Percentiles rank a stretch among this genome's conserved stretches.
These are phyloP conservation scores for Gamsiella multidivaricata DNA, from an alignment of 192 early-diverging fungal genomes.

Conservation along the genomic window DNA sequence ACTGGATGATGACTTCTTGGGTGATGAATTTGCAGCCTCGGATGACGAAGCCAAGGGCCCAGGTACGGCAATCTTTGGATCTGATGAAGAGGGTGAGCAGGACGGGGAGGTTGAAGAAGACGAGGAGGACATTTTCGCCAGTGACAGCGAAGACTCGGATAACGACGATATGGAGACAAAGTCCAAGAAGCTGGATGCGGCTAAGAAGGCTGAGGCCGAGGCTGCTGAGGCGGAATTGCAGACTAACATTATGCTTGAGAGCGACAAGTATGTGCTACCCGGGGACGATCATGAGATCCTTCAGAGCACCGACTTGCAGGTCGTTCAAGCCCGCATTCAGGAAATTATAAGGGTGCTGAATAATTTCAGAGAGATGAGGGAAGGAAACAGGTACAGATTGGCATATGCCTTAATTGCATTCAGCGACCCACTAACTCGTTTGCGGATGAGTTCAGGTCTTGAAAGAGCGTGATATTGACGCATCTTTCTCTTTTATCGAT, in stretches of 20 bases:
- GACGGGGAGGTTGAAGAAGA: constrained; percentile 47
- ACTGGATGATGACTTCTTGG: constrained; percentile 52
- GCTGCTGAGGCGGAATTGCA: constrained; percentile 77
- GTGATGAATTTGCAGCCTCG: constrained; percentile 56
- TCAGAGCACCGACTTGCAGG: constrained; percentile 72
- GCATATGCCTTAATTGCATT: too few relatives aligned
- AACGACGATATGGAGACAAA: constrained; percentile 81
- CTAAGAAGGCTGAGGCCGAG: constrained; percentile 75
- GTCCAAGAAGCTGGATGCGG: constrained; percentile 70
- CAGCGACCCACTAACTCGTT: too few relatives aligned
- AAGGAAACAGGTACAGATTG: constrained; percentile 64
- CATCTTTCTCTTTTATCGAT: not conserved
- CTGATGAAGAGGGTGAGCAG: constrained; percentile 58
- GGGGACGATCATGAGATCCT: constrained; percentile 69
- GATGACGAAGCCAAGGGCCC: constrained; percentile 64
- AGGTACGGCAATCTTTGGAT: constrained; percentile 55
- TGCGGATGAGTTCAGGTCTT: too few relatives aligned
- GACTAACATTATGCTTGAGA: constrained; percentile 77
- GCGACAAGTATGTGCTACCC: constrained; percentile 75
- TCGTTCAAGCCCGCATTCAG: constrained; percentile 88
- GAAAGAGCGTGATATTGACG: too few relatives aligned
- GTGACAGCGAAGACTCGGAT: constrained; percentile 46
- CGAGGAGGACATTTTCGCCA: constrained; percentile 51
- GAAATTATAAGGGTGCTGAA: constrained; percentile 90
- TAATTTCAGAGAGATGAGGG: constrained; percentile 89